A percentile compares a stretch with the other conserved stretches of the same genome.
phyloP scores from a whole-genome alignment of 129 eudicot species.

The Flaveria trinervia region DNA sequence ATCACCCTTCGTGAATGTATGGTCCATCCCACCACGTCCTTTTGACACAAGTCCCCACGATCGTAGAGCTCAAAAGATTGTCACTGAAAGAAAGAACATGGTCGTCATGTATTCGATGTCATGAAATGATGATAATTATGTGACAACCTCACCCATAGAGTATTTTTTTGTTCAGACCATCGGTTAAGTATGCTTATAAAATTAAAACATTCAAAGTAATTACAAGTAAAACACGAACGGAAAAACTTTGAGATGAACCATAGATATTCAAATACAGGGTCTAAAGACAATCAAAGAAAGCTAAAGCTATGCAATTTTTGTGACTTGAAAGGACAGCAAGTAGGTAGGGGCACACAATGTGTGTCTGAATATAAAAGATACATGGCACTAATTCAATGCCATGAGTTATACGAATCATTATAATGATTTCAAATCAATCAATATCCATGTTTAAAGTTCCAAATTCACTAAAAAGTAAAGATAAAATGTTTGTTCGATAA shows the following conservation, averaged over 20 bases:
- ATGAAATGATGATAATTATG: constrained; percentile 10
- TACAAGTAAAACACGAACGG: constrained; percentile 11
- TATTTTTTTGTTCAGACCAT: not conserved
- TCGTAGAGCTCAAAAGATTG: not conserved
- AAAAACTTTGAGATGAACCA: not conserved
- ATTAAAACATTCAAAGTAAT: not conserved
- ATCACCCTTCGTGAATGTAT: not conserved
- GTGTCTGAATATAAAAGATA: constrained; percentile 26
- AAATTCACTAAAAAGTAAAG: constrained; percentile 7
- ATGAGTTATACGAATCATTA: constrained; percentile 8
- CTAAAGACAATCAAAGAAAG: constrained; percentile 8
- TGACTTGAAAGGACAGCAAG: constrained; percentile 20
- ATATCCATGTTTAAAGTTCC: constrained; percentile 11
- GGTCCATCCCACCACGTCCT: constrained; percentile 9
- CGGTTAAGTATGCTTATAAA: constrained; percentile 14
- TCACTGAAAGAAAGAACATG: constrained; percentile 22
- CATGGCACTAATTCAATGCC: constrained; percentile 25
- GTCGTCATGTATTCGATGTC: not conserved
- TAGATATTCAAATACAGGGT: constrained; percentile 10
- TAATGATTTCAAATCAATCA: constrained; percentile 16
- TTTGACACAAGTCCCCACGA: constrained; percentile 14
- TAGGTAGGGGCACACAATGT: constrained; percentile 33
- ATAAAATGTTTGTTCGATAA: constrained; percentile 9
- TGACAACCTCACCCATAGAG: constrained; percentile 8
- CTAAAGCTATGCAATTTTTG: constrained; percentile 12